Conservation (phyloP, 805 yeast genomes). For the Grigorovia jiainica region DNA sequence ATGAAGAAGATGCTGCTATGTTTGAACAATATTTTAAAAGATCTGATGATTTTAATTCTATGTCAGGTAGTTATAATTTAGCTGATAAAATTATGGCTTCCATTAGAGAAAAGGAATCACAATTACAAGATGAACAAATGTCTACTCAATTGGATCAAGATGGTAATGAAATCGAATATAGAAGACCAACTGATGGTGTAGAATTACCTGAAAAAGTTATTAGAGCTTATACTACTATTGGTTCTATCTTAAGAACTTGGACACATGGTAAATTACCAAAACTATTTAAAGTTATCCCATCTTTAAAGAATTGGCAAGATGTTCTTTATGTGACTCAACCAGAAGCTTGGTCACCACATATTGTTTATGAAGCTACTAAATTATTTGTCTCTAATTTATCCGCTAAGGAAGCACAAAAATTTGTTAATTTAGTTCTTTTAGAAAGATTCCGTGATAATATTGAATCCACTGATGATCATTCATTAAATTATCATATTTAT, state of each 20-base stretch:
- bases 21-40: conserved; percentile 65
- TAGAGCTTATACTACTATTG: conserved; percentile 87
- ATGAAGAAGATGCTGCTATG: conserved; percentile 74
- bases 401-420: conserved; percentile 82
- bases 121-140: conserved; percentile 11
- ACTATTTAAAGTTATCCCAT: conserved; percentile 87
- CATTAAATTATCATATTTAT: conserved; percentile 84
- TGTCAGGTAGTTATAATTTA: conserved; percentile 48
- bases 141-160: conserved; percentile 15
- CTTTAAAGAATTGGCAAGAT: conserved; percentile 92
- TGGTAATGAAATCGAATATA: conserved; percentile 16
- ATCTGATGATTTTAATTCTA: conserved; percentile 29
- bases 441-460: conserved; percentile 65
- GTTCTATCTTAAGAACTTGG: conserved; percentile 77
- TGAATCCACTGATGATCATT: conserved; percentile 65
- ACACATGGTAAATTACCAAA: conserved; percentile 96
- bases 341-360: conserved; percentile 89
- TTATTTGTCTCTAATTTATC: conserved; percentile 83
- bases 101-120: conserved; percentile 61
- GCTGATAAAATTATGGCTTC: conserved; percentile 94
- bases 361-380: conserved; percentile 89
- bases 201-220: conserved; percentile 92
- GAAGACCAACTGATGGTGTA: conserved; percentile 58
- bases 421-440: conserved; percentile 55
- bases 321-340: conserved; percentile 89